Conservation (phyloP, 495 filamentous ascomycete genomes). For the Penicillium bovifimosum region DNA sequence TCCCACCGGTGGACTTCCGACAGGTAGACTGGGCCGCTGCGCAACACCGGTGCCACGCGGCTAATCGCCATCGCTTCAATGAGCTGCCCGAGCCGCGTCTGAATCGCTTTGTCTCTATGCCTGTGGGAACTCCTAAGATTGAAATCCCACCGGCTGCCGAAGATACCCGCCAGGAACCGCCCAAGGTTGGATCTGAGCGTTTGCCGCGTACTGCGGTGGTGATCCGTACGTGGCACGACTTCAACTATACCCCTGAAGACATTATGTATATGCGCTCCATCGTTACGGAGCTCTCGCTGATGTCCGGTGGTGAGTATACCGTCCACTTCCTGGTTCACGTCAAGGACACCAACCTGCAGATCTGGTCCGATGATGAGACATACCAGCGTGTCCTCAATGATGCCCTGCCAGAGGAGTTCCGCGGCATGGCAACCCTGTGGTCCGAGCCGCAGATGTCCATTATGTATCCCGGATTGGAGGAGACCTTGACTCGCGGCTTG, state of each 20-base stretch:
- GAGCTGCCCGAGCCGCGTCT: slow-evolving; percentile 36
- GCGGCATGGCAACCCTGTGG: slow-evolving; percentile 84
- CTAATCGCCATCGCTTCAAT: slow-evolving; percentile 70
- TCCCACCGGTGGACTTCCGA: slow-evolving; percentile 65
- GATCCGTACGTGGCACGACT: slow-evolving; percentile 60
- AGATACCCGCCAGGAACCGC: slow-evolving; percentile 8
- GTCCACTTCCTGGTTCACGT: slow-evolving; percentile 64
- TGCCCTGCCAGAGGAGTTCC: slow-evolving; percentile 79
- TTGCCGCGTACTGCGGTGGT: slow-evolving; percentile 56
- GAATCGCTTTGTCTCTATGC: slow-evolving; percentile 44
- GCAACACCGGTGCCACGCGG: slow-evolving; percentile 62
- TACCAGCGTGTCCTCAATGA: slow-evolving; percentile 62
- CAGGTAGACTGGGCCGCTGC: slow-evolving; percentile 68
- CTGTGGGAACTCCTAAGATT: slow-evolving; percentile 28
- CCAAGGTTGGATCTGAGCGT: slow-evolving; percentile 21
- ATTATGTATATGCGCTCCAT: slow-evolving; percentile 52
- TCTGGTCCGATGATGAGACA: slow-evolving; percentile 59
- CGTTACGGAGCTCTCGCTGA: slow-evolving; percentile 56
- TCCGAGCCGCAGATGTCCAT: slow-evolving; percentile 85
- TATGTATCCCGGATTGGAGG: slow-evolving; percentile 75
- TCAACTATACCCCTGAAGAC: slow-evolving; percentile 48
- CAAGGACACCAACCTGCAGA: slow-evolving; percentile 57
- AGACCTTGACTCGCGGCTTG: slow-evolving; percentile 64
- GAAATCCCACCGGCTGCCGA: slow-evolving; percentile 3
- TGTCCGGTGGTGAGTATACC: slow-evolving; percentile 58